Conservation (phyloP, 2,329 filamentous ascomycete species). For the Westerdykella ornata region DNA sequence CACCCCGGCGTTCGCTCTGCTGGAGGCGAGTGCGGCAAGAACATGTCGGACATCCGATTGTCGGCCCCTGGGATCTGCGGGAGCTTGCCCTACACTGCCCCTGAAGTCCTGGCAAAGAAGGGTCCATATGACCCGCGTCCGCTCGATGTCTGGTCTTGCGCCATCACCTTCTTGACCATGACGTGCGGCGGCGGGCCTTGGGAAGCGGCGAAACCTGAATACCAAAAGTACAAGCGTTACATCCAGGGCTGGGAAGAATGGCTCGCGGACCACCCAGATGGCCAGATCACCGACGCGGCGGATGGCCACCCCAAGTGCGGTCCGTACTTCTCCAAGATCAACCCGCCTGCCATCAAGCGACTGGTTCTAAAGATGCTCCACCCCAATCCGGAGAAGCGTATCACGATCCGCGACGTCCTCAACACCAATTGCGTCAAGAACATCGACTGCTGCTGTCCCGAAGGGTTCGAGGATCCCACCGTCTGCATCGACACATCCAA, state of each 20-base stretch:
- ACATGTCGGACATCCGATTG: slow-evolving; percentile 63
- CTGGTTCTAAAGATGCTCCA: slow-evolving; percentile 77
- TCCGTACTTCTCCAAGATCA: slow-evolving; percentile 61
- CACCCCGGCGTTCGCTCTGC: slow-evolving; percentile 71
- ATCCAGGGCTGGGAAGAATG: slow-evolving; percentile 63
- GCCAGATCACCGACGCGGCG: slow-evolving; percentile 47
- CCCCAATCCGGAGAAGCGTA: slow-evolving; percentile 64
- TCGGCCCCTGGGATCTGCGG: slow-evolving; percentile 78
- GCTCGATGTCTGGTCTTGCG: slow-evolving; percentile 80
- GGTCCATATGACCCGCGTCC: slow-evolving; percentile 65
- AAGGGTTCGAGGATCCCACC: slow-evolving; percentile 60
- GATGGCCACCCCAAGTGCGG: slow-evolving; percentile 58
- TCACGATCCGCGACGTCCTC: slow-evolving; percentile 61
- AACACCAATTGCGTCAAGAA: slow-evolving; percentile 65
- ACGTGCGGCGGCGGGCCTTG: slow-evolving; percentile 67
- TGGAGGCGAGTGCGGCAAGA: slow-evolving; percentile 64
- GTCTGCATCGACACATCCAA: slow-evolving; percentile 53
- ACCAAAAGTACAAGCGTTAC: slow-evolving; percentile 57
- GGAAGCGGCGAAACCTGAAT: slow-evolving; percentile 55
- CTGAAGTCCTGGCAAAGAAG: slow-evolving; percentile 69
- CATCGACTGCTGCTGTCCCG: slow-evolving; percentile 72
- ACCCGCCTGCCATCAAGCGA: slow-evolving; percentile 57
- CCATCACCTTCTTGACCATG: slow-evolving; percentile 74
- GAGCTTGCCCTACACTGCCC: slow-evolving; percentile 79
- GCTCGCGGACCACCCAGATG: slow-evolving; percentile 51